Evolutionary conservation across 2,329 filamentous ascomycete genomes (phyloP).

Genomic region (Zymoseptoria brevis): DNA sequence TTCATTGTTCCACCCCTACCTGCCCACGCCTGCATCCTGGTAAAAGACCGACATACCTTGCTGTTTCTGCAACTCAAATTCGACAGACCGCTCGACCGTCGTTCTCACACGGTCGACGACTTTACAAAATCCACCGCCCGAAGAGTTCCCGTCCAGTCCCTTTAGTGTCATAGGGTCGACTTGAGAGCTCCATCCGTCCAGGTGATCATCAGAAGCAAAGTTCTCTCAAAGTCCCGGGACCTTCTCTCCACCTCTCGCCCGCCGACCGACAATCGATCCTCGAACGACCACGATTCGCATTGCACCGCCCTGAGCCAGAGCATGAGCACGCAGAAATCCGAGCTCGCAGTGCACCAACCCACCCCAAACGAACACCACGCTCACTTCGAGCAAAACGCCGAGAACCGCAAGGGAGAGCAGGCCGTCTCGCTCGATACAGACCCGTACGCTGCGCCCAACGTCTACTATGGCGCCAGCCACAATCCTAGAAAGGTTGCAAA

Average conservation of each 20-base stretch:
- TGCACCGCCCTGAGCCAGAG: constrained; percentile 11
- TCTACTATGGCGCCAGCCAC: constrained; percentile 53
- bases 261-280: neutral
- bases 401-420: constrained; percentile 6
- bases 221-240: neutral
- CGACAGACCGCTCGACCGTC: neutral
- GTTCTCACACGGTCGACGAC: neutral
- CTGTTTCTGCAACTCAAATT: neutral
- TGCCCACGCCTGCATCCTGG: neutral
- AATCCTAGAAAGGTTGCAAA: constrained; percentile 40
- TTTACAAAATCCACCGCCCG: neutral
- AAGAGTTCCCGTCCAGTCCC: neutral
- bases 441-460: constrained; percentile 49
- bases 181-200: neutral
- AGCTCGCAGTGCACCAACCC: constrained; percentile 16
- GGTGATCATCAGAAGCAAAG: neutral
- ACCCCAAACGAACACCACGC: constrained; percentile 4
- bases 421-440: constrained; percentile 36
- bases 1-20: neutral
- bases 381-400: neutral
- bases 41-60: neutral
- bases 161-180: neutral
- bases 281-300: neutral
- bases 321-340: constrained; percentile 31
- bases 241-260: neutral